Conservation (phyloP, 257 asterid species). For the Anisodus acutangulus region DNA sequence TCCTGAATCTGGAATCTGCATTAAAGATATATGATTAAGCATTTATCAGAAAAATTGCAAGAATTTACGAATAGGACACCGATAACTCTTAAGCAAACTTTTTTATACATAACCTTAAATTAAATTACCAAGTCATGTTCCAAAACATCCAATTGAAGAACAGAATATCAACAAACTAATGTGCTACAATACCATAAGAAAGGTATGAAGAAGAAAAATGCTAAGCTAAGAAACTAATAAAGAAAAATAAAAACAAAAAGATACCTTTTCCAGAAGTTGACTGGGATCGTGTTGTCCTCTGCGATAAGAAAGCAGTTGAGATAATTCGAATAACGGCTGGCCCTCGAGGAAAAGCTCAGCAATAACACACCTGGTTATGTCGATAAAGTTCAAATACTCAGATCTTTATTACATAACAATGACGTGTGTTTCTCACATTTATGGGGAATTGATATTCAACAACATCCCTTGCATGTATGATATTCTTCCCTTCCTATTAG, state of each 20-base stretch:
- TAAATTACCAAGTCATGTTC: not conserved
- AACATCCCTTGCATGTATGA: not conserved
- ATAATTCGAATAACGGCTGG: conserved; percentile 92
- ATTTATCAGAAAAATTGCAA: conserved; percentile 18
- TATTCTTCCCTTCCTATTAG: not conserved
- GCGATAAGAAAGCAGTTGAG: conserved; percentile 97
- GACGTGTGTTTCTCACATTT: not conserved
- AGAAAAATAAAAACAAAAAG: conserved; percentile 18
- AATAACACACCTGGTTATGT: conserved; percentile 84
- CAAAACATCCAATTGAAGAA: conserved; percentile 7
- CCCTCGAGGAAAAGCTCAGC: conserved; percentile 99
- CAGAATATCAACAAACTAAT: conserved; percentile 5
- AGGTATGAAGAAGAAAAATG: conserved; percentile 1
- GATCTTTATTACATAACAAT: not conserved
- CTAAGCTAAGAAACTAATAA: not conserved
- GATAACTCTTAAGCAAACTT: not conserved
- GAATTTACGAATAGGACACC: not conserved
- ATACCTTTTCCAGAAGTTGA: conserved; percentile 93
- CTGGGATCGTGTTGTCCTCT: conserved; percentile 99
- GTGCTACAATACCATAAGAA: conserved; percentile 12
- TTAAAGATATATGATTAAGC: conserved; percentile 20
- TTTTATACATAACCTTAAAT: not conserved
- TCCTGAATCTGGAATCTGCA: conserved; percentile 97
- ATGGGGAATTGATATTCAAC: not conserved
- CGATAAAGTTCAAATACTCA: conserved; percentile 21